A percentile compares a stretch with the other conserved stretches of the same genome.
Evolutionary conservation across 2,329 filamentous ascomycete genomes (phyloP).

Genomic region (Fusarium torulosum): DNA sequence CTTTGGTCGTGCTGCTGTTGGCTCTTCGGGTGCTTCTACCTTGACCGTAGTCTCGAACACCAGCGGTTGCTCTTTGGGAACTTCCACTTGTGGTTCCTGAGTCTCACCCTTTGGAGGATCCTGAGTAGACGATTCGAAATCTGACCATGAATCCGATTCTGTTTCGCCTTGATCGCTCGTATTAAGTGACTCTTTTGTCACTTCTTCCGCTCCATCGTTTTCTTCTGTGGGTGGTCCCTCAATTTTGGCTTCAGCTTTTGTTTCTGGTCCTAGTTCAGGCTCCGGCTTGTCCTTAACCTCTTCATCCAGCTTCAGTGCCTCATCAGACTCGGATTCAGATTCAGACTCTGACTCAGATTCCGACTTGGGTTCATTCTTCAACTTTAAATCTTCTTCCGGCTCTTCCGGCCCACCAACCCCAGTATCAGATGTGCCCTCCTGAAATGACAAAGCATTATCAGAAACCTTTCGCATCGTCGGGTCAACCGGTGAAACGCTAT

Average conservation of each 20-base stretch:
- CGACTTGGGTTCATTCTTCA: not conserved
- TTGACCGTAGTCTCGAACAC: not conserved
- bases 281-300: slow-evolving; percentile 13
- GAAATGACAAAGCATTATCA: slow-evolving; percentile 15
- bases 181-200: not conserved
- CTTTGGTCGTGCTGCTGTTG: slow-evolving; percentile 6
- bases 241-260: not conserved
- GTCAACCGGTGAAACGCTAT: slow-evolving; percentile 42
- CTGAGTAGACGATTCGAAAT: slow-evolving; percentile 37
- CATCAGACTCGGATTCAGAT: not conserved
- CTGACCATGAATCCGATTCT: slow-evolving; percentile 39
- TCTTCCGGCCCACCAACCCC: not conserved
- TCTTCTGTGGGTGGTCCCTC: slow-evolving; percentile 11
- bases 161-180: not conserved
- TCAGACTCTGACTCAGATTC: not conserved
- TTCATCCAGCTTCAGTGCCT: not conserved
- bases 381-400: not conserved
- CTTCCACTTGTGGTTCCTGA: not conserved
- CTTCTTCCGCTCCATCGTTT: slow-evolving; percentile 1
- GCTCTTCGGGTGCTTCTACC: not conserved
- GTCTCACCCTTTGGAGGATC: slow-evolving; percentile 7
- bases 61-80: not conserved
- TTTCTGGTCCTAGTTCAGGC: not conserved
- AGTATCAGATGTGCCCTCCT: slow-evolving; percentile 6
- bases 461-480: slow-evolving; percentile 33